Percentiles rank a stretch among this genome's conserved stretches.
Conservation (phyloP, 2,329 filamentous ascomycete species). For the Calonectria hawksworthii region DNA sequence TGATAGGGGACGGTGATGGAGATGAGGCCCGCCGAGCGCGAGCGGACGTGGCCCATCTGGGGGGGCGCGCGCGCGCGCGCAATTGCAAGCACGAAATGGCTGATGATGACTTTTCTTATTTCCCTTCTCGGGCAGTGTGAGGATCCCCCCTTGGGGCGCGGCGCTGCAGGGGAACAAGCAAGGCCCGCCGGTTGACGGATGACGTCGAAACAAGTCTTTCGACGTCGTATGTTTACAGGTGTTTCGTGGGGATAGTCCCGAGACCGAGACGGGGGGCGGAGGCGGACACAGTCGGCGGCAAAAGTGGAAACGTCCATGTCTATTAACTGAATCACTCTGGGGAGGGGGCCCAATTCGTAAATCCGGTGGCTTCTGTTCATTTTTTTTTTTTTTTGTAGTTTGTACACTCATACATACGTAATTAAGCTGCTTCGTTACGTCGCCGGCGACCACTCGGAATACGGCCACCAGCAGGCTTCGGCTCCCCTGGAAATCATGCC, state of each 20-base stretch:
- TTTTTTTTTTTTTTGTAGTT: too few relatives aligned
- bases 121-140: neutral
- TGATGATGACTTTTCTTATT: neutral
- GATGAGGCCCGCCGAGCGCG: neutral
- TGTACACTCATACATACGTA: constrained; percentile 16
- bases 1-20: neutral
- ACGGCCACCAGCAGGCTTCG: neutral
- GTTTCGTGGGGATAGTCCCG: neutral
- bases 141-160: neutral
- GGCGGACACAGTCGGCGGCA: neutral
- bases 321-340: neutral
- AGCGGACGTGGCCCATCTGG: neutral
- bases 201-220: constrained; percentile 3
- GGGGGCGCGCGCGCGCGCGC: too few relatives aligned
- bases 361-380: too few relatives aligned
- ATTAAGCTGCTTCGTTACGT: constrained; percentile 12
- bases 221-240: constrained; percentile 7
- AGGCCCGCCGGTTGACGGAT: neutral
- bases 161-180: neutral
- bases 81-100: neutral
- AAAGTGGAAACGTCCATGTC: constrained; percentile 13
- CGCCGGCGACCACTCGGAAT: constrained; percentile 11
- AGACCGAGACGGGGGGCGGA: neutral
- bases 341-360: too few relatives aligned
- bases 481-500: constrained; percentile 7